Base-by-base conservation (phyloP, 2,329 filamentous ascomycete species). In the Aureobasidium sp. region DNA sequence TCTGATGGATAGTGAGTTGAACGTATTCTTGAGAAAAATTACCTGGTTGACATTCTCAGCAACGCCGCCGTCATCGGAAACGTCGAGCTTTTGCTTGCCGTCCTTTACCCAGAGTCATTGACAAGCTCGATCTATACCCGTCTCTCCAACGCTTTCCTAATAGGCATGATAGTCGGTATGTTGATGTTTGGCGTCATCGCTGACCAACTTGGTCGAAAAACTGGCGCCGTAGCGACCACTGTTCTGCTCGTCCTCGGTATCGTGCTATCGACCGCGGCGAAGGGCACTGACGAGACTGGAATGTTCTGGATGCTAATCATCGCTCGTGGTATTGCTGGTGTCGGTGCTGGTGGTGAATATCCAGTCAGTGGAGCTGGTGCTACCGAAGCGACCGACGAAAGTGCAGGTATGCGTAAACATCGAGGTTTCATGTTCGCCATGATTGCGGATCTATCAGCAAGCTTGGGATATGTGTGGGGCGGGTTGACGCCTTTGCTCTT, bases 391-490 rank as follows among this genome's bases (percentile, higher is more conserved):
- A 78, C 80, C 1, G 80, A 84, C 62, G 80, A 83, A 65, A 74
- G 68, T 65, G 8, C 9, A 3, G 65, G 68, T 15, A 73, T 75
- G 54, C 74, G 79, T 38, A 78, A 78, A 61, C 73, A 73, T 37
- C 73, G 80, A 38, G 80, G 81, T 3, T 81, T 82, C 68, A 78
- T 83, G 67, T 81, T 84, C 60, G 79, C 80, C n/a, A 76, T 83
- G 73, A 73, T 81, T 13, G 75, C 77, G 1, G 77, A 82, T 64
- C 68, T 83, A 6, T 78, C 80, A 0, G 72, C 75, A 1, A 77
- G 75, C 1, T 67, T 83, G 10, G 80, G 80, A 0, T 82, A 80
- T 63, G 76, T 80, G 4, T 79, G 76, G 66, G 77, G 74, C 5
- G 77, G 77, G 0, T 67, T 60, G 17, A 50, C 55, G 0, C 78